These are phyloP conservation scores for Pseudocercospora macadamiae DNA, from an alignment of 2,329 filamentous ascomycete genomes.

Conservation along the genomic window DNA sequence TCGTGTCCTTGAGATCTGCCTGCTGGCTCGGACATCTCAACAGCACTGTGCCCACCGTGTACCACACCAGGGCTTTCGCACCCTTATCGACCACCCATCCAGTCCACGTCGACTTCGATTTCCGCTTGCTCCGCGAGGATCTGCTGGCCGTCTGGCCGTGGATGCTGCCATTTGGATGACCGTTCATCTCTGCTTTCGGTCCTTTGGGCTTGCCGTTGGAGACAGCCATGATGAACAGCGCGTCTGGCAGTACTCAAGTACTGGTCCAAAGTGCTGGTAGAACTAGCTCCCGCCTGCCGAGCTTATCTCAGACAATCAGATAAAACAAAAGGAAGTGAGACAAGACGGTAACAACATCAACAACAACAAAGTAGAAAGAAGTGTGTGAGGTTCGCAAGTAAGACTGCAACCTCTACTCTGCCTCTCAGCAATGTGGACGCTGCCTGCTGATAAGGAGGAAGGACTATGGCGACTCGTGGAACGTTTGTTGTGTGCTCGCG, in stretches of 20 bases:
- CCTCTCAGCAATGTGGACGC: not conserved
- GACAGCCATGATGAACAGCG: not conserved
- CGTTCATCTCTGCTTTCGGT: constrained; percentile 24
- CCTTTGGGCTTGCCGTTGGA: constrained; percentile 12
- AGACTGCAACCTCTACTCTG: not conserved
- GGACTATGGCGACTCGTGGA: not conserved
- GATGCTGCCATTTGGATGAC: constrained; percentile 23
- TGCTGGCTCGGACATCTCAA: constrained; percentile 78
- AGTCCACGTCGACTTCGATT: constrained; percentile 23
- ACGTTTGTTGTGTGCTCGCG: no score
- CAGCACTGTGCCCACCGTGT: constrained; percentile 75
- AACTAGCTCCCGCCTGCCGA: not conserved
- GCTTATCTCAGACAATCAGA: constrained; percentile 4
- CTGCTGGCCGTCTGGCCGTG: constrained; percentile 15
- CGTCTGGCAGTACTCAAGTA: not conserved
- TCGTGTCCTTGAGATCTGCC: constrained; percentile 67
- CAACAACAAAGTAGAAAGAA: not conserved
- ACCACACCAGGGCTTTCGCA: constrained; percentile 75
- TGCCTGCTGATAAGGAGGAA: no score
- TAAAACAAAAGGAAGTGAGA: not conserved
- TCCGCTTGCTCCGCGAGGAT: constrained; percentile 21
- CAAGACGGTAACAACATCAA: not conserved
- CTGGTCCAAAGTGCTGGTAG: not conserved
- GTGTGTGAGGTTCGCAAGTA: not conserved
- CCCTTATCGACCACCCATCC: constrained; percentile 34